phyloP scores from a whole-genome alignment of 179 eudicot genomes.

The Sideroxylon spinosum region DNA sequence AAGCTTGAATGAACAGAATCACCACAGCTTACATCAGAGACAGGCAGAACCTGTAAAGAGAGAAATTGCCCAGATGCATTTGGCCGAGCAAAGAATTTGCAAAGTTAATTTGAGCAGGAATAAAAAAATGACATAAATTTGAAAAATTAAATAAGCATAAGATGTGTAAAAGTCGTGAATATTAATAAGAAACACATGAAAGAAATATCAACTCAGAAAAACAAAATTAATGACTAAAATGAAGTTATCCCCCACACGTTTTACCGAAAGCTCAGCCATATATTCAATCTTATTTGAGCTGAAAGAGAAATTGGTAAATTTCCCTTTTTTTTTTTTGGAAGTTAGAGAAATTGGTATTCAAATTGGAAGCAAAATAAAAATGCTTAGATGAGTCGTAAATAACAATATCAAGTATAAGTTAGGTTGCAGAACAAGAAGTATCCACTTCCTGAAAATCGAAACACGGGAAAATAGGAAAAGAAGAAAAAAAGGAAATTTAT shows the following conservation, averaged over 20 bases:
- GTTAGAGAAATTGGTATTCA: background rate
- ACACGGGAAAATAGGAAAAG: background rate
- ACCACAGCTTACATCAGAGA: slow-evolving; percentile 37
- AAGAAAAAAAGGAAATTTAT: background rate
- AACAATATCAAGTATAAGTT: background rate
- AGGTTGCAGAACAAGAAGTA: background rate
- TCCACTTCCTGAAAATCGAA: background rate
- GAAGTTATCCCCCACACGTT: background rate
- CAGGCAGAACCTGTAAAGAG: slow-evolving; percentile 44
- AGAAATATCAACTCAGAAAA: background rate
- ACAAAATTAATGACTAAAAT: background rate
- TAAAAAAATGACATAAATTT: background rate
- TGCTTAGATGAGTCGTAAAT: background rate
- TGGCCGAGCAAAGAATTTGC: slow-evolving; percentile 6
- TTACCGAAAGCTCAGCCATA: background rate
- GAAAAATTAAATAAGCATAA: background rate
- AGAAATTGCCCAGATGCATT: slow-evolving; percentile 2
- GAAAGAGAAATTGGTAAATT: no score
- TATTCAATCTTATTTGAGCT: background rate
- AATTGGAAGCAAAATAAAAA: background rate
- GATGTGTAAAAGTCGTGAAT: background rate
- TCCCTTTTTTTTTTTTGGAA: no score
- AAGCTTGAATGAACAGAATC: slow-evolving; percentile 49
- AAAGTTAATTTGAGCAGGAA: slow-evolving; percentile 8
- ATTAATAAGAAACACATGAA: background rate